Conservation (phyloP, 352 stramenopile genomes). For the Saprolegnia diclina region DNA sequence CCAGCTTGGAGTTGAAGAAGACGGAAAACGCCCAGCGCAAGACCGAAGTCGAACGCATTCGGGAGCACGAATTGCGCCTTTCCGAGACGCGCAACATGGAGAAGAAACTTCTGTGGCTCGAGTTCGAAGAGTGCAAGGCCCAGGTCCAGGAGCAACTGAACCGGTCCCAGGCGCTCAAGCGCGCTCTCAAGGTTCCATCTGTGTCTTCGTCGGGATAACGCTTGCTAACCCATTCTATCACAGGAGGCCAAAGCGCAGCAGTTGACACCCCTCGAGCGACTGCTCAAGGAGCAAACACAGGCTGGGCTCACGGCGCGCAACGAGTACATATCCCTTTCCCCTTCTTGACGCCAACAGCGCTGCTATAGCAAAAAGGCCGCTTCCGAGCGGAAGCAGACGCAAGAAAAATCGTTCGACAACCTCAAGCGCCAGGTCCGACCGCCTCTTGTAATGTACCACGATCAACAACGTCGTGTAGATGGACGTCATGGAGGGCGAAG, state of each 20-base stretch:
- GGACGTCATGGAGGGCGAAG: constrained; percentile 51
- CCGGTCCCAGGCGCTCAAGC: constrained; percentile 60
- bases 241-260: constrained; percentile 63
- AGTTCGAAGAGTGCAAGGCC: constrained; percentile 69
- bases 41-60: constrained; percentile 78
- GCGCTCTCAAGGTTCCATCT: constrained; percentile 51
- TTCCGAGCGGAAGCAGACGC: background rate
- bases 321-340: background rate
- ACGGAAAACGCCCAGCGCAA: constrained; percentile 75
- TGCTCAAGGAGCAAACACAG: constrained; percentile 57
- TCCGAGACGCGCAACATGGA: constrained; percentile 80
- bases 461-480: constrained; percentile 36
- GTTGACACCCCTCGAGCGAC: constrained; percentile 53
- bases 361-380: background rate
- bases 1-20: constrained; percentile 74
- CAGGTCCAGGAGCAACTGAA: constrained; percentile 61
- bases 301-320: background rate
- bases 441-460: background rate
- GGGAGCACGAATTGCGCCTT: constrained; percentile 71
- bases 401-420: constrained; percentile 2
- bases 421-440: constrained; percentile 15
- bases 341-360: background rate
- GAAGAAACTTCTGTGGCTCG: constrained; percentile 82
- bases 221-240: background rate
- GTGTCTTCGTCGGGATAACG: background rate